Evolutionary conservation across 352 stramenopile genomes (phyloP).

Genomic region (Thalassiosira mediterranea): DNA sequence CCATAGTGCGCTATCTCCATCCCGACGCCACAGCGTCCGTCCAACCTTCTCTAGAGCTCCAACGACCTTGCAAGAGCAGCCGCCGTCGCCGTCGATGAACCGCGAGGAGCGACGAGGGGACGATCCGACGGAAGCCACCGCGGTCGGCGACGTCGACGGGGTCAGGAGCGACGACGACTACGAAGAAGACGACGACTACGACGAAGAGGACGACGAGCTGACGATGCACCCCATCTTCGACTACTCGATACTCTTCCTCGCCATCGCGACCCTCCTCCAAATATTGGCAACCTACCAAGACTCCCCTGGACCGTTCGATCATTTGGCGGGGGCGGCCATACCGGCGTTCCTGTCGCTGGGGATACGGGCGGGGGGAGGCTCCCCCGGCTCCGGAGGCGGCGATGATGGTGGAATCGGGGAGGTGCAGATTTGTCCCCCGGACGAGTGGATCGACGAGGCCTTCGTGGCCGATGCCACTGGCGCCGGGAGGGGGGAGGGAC

Average conservation of each 20-base stretch:
- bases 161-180: too few species aligned
- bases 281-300: not conserved
- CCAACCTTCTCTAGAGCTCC: too few species aligned
- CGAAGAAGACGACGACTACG: not conserved
- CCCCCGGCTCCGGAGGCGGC: conserved; percentile 60
- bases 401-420: conserved; percentile 13
- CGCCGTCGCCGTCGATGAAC: too few species aligned
- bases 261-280: not conserved
- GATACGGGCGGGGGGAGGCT: too few species aligned
- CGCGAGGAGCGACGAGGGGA: too few species aligned
- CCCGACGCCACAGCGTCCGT: too few species aligned
- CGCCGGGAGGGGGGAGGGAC: not conserved
- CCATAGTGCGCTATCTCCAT: too few species aligned
- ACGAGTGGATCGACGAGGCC: not conserved
- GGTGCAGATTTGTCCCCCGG: conserved; percentile 7
- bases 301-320: not conserved
- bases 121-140: too few species aligned
- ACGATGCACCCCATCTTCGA: not conserved
- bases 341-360: not conserved
- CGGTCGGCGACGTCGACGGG: too few species aligned
- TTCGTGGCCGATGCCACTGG: not conserved
- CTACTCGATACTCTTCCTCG: not conserved
- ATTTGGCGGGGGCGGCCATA: not conserved
- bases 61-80: too few species aligned
- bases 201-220: not conserved